Percentiles rank a stretch among this genome's conserved stretches.
Evolutionary conservation across 2,329 filamentous ascomycete species (phyloP).

Genomic region (Biscogniauxia sp.): DNA sequence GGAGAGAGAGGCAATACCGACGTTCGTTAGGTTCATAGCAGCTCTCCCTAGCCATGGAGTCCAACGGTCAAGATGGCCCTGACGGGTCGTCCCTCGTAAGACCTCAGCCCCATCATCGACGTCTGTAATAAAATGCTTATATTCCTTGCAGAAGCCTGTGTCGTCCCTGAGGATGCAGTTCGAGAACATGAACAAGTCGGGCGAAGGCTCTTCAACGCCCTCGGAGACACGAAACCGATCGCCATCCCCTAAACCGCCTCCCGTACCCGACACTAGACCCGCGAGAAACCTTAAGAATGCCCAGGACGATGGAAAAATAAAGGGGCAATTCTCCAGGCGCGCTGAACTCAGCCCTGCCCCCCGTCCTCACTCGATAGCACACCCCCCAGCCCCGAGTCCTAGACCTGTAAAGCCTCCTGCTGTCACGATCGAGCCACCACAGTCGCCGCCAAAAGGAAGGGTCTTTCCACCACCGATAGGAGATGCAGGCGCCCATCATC

Average conservation of each 20-base stretch:
- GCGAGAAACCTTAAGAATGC: constrained; percentile 25
- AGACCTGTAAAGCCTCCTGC: constrained; percentile 55
- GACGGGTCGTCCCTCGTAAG: constrained; percentile 76
- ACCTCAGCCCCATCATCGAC: constrained; percentile 7
- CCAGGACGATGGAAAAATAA: constrained; percentile 26
- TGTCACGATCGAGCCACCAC: constrained; percentile 67
- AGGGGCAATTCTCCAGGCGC: constrained; percentile 23
- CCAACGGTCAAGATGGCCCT: constrained; percentile 54
- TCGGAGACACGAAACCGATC: constrained; percentile 33
- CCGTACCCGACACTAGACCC: constrained; percentile 32
- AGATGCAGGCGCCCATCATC: constrained; percentile 40
- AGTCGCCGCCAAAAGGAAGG: constrained; percentile 60
- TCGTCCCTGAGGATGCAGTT: constrained; percentile 79
- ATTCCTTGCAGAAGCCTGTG: constrained; percentile 64
- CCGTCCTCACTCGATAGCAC: constrained; percentile 45
- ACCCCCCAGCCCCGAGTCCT: constrained; percentile 44
- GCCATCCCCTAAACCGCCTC: constrained; percentile 33
- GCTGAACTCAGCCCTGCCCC: constrained; percentile 22
- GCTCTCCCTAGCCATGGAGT: constrained; percentile 39
- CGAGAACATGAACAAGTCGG: constrained; percentile 66
- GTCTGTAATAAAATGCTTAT: constrained; percentile 27
- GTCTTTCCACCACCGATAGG: constrained; percentile 33
- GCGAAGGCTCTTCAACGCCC: constrained; percentile 36
- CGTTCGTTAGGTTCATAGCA: constrained; percentile 24
- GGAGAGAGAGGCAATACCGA: constrained; percentile 15